Base-by-base conservation (phyloP, 108 stramenopile genomes). In the Skeletonema potamos region DNA sequence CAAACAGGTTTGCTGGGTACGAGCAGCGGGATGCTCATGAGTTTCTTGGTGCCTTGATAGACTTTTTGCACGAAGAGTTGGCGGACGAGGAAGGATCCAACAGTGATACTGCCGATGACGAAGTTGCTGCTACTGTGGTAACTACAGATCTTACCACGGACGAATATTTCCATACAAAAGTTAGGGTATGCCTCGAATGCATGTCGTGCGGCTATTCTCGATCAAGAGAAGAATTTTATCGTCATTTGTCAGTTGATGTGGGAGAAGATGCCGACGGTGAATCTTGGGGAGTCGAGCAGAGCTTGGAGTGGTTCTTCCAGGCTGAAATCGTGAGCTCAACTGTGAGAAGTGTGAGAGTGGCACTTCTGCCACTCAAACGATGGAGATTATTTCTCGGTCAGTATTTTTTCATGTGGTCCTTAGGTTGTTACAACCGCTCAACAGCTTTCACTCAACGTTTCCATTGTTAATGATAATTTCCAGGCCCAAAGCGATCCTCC, bases 11-110 rank as follows among this genome's bases (percentile, higher is more conserved):
- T 82, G 65, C 28, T 44, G 91, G 90, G 27, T 76, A 85, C 51
- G 80, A 85, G 64, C 91, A 91, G 57, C 81, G 87, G 17, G 93
- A 95, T 72, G 90, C 91, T n/a, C 88, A 92, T 68, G 93, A 95
- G 63, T 90, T 89, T 64, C 46, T 95, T 34, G 72, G 76, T 3
- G 83, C 85, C 27, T 44, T 95, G 15, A 66, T 92, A 12, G 93
- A 92, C 60, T 78, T 63, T 43, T 43, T 93, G 55, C 92, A 93
- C 68, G 88, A 89, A 20, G 92, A 92, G 68, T 63, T 89, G 68
- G 62, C 61, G 12, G 26, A 41, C n/a, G 59, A 37, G 12, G 55
- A 34, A 34, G 29, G 22, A 34, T 17, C 27, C 27, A 64, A 27
- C 13, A 41, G 10, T 29, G 74, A 54, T 46, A 6, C n/a, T 46